Evolutionary conservation across 306 rosid species (phyloP), one percentile per base, ranked within the genome.

Genomic region (Adenanthera pavonina): DNA sequence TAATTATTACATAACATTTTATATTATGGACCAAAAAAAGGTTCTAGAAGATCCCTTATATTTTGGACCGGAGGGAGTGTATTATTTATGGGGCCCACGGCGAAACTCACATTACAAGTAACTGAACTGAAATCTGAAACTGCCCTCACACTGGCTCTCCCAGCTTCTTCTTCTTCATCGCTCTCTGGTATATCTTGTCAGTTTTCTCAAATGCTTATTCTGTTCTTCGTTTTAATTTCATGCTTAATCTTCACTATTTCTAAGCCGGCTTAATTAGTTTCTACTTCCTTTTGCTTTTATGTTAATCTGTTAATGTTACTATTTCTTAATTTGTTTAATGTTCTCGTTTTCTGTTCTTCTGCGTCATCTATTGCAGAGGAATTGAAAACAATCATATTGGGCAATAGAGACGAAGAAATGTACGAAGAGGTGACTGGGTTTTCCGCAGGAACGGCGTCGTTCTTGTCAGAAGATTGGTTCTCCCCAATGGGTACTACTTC

Each of bases 391-490:
- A 46, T 47, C 68, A 48, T 10, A 20, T 36, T 25, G 30, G 30
- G 30, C 30, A 25, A 14, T 1, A 30, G 74, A 38, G 69, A 35
- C 20, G 30, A 64, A 44, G 12, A 64, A 64, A 85, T 85, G 87
- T 71, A 72, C 65, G 73, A 80, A 72, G 82, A 81, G 30, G 1
- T 20, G 7, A 1, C 48, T 17, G 13, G 30, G 19, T 66, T 66
- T 66, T 66, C 71, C 15, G 68, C 46, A 25, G 57, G 3, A 48
- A 14, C 54, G 40, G 25, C 38, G 8, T 8, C 60, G 54, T 59
- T 12, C 3, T 17, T 74, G 74, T 56, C 82, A 78, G 78, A 78
- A 72, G 46, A 78, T 34, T 73, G 83, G 69, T 83, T 73, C 76
- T 4, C 83, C 73, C 81, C 74, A 48, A 56, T 79, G 19, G 80